phyloP scores from a whole-genome alignment of 2,329 filamentous ascomycete genomes.

The Fusarium algeriense region DNA sequence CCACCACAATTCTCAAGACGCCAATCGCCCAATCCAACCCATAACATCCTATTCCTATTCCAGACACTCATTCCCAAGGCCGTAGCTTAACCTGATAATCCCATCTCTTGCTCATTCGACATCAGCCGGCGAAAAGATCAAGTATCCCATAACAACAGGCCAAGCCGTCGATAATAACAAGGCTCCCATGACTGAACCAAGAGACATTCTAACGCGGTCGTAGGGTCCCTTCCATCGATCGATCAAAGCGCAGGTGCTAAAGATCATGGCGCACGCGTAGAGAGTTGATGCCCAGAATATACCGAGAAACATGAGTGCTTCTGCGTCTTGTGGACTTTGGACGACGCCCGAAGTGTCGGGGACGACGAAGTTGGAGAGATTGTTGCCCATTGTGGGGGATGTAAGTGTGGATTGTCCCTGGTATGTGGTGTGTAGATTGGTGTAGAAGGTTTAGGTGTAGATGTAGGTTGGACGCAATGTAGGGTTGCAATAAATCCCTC shows the following conservation, averaged over 20 bases:
- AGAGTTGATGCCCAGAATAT: slow-evolving; percentile 52
- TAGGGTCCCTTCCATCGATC: slow-evolving; percentile 58
- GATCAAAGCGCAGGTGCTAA: slow-evolving; percentile 56
- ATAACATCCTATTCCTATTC: slow-evolving; percentile 3
- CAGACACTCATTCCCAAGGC: slow-evolving; percentile 1
- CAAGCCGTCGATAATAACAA: slow-evolving; percentile 52
- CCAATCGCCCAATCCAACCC: slow-evolving; percentile 15
- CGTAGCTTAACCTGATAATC: not conserved
- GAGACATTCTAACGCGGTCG: slow-evolving; percentile 50
- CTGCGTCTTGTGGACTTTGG: slow-evolving; percentile 50
- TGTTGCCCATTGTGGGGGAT: slow-evolving; percentile 53
- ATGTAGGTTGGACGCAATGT: not conserved
- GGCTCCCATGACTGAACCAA: slow-evolving; percentile 49
- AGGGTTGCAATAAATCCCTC: slow-evolving; percentile 1
- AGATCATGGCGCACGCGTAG: slow-evolving; percentile 58
- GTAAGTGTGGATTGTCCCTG: slow-evolving; percentile 1
- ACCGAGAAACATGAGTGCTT: slow-evolving; percentile 50
- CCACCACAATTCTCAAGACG: slow-evolving; percentile 22
- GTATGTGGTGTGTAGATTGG: not conserved
- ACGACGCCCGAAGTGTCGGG: slow-evolving; percentile 54
- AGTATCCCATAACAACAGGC: slow-evolving; percentile 54
- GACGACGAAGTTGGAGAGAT: slow-evolving; percentile 54
- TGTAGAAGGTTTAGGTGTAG: not conserved
- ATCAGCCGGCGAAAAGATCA: slow-evolving; percentile 43
- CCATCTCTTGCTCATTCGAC: not conserved